Conservation (phyloP, 2,329 filamentous ascomycete genomes). For the Phialemonium atrogriseum region DNA sequence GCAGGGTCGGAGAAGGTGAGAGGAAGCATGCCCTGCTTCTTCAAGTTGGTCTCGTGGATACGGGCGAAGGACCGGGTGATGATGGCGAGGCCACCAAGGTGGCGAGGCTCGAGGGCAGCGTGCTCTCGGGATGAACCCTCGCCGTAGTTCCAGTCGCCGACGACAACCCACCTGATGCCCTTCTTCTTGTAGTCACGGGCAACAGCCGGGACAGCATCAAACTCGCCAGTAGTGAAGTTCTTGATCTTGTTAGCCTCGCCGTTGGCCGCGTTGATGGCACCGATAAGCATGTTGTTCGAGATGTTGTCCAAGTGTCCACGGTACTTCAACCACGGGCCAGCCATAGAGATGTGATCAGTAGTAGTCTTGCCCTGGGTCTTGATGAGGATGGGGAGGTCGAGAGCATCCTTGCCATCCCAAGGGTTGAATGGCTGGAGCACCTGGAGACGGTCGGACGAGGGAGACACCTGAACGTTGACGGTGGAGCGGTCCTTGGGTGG, state of each 20-base stretch:
- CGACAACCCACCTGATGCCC: slow-evolving; percentile 91
- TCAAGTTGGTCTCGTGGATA: slow-evolving; percentile 99
- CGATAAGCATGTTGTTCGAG: slow-evolving; percentile 99
- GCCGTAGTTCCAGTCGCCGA: slow-evolving; percentile 99
- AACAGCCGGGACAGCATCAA: slow-evolving; percentile 81
- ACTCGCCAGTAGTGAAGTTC: slow-evolving; percentile 79
- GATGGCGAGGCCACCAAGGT: slow-evolving; percentile 94
- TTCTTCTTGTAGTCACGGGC: slow-evolving; percentile 98
- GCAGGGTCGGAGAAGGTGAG: slow-evolving; percentile 89
- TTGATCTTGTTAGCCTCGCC: slow-evolving; percentile 96
- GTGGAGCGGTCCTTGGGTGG: slow-evolving; percentile 70
- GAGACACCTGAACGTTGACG: slow-evolving; percentile 75
- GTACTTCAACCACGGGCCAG: slow-evolving; percentile 63
- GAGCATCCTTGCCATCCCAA: slow-evolving; percentile 89
- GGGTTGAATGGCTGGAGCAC: slow-evolving; percentile 75
- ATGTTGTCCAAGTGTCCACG: slow-evolving; percentile 98
- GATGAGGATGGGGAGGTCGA: slow-evolving; percentile 83
- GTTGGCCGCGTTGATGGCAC: slow-evolving; percentile 92
- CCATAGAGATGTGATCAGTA: slow-evolving; percentile 75
- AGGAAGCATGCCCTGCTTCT: slow-evolving; percentile 99
- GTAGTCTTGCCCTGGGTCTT: slow-evolving; percentile 96
- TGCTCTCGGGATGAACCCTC: slow-evolving; percentile 98
- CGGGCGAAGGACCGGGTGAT: slow-evolving; percentile 93
- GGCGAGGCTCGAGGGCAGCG: slow-evolving; percentile 92
- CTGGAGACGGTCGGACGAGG: slow-evolving; percentile 89